Evolutionary conservation across 75 land plant species (phyloP).

Genomic region (Pseudotsuga menziesii): DNA sequence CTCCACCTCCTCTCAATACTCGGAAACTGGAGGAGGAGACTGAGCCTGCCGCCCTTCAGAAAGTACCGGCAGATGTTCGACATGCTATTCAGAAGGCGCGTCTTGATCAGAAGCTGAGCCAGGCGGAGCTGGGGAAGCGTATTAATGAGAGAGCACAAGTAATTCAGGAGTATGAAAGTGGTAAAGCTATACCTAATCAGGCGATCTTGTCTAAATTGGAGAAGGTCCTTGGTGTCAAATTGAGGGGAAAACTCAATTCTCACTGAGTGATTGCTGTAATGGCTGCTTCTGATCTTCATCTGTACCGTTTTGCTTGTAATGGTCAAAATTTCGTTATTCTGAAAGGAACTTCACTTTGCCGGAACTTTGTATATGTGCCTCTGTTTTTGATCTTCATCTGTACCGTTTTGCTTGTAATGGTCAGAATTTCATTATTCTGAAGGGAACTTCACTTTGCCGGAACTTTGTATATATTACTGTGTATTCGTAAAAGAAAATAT

Average conservation of each 20-base stretch:
- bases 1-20: slow-evolving; percentile 37
- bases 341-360: too few relatives aligned
- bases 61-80: slow-evolving; percentile 48
- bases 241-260: slow-evolving; percentile 25
- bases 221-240: slow-evolving; percentile 42
- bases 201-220: slow-evolving; percentile 66
- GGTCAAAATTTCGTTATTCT: too few relatives aligned
- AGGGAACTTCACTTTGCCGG: too few relatives aligned
- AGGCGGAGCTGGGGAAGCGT: slow-evolving; percentile 72
- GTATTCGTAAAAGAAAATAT: too few relatives aligned
- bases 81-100: slow-evolving; percentile 61
- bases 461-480: too few relatives aligned
- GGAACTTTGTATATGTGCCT: too few relatives aligned
- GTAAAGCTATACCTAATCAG: slow-evolving; percentile 77
- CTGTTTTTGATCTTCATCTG: too few relatives aligned
- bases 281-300: too few relatives aligned
- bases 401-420: too few relatives aligned
- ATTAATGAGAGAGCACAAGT: slow-evolving; percentile 80
- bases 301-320: too few relatives aligned
- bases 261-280: too few relatives aligned
- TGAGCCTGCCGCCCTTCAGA: slow-evolving; percentile 50
- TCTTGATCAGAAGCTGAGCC: slow-evolving; percentile 71
- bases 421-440: too few relatives aligned
- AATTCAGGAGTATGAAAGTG: slow-evolving; percentile 79
- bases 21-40: slow-evolving; percentile 63